Percentiles rank a stretch among this genome's conserved stretches.
Evolutionary conservation across 208 protist species (phyloP).

Genomic region (Trichomonas tenax): DNA sequence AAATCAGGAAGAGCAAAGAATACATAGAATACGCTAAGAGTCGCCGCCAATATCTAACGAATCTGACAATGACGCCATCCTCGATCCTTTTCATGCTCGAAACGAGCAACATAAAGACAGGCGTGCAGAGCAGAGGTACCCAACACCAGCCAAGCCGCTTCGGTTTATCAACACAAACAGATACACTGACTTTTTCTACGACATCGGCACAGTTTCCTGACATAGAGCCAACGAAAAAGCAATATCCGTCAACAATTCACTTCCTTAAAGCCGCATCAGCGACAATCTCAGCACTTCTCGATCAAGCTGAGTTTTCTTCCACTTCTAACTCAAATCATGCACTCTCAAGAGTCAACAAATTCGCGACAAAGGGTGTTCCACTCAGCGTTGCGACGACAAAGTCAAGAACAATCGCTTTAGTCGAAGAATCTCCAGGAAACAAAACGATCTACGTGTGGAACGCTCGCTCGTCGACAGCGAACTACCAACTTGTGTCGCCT

Average conservation of each 20-base stretch:
- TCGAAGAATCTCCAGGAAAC: background rate
- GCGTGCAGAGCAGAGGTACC: background rate
- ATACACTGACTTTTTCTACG: background rate
- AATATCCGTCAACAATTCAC: background rate
- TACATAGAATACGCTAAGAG: background rate
- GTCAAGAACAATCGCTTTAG: background rate
- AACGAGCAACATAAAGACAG: background rate
- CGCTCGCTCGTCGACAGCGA: background rate
- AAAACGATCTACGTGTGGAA: background rate
- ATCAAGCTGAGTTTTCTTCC: background rate
- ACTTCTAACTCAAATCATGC: background rate
- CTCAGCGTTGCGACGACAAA: background rate
- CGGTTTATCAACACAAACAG: background rate
- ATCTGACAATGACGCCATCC: background rate
- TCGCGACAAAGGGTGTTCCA: background rate
- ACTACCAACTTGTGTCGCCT: background rate
- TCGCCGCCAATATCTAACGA: background rate
- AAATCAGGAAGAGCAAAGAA: background rate
- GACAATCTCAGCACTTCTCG: background rate
- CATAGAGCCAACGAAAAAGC: too few relatives aligned
- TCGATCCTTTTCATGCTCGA: background rate
- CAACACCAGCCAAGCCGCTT: background rate
- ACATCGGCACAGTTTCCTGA: background rate
- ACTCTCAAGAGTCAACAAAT: background rate
- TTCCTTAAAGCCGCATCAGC: background rate